Evolutionary conservation across 75 land plant genomes (phyloP), one percentile per base, ranked within the genome.

Genomic region (Selaginella moellendorffii): DNA sequence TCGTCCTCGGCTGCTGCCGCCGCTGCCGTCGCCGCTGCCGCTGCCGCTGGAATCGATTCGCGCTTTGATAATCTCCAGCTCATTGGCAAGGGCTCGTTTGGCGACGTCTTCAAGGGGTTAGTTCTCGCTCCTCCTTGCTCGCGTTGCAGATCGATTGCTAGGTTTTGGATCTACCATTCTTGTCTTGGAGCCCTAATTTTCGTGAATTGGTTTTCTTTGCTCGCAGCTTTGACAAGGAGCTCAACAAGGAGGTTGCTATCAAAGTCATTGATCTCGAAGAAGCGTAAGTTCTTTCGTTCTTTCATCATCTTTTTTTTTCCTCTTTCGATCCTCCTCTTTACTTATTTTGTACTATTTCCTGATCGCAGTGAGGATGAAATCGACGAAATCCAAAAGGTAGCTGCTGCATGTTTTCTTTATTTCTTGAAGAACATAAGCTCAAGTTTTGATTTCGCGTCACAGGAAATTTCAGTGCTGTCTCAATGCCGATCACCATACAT

Each of bases 241-340:
- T 92, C 26, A 83, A 85, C 65, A 88, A 85, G 71, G 97, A 77
- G 14, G 97, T 92, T 31, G 97, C 97, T 23, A 83, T 92, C 26
- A 92, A 92, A 81, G 84, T 92, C 30, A 92, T 92, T 65, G 97
- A 92, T 73, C 71, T 92, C 65, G 97, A 92, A 83, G 97, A 92
- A 81, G 79, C 97, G 97, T 92, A 52, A 83, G 97, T 92, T 5
- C 42, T 46, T 30, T 5, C 10, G 29, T 24, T 19, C 53, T 5
- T 14, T 5, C 14, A 5, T 36, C 46, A 36, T 36, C n/a, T n/a
- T n/a, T 36, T 14, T 36, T 36, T 36, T 36, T 5, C 46, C 14
- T 5, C 10, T 36, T 36, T 36, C 14, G 5, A 36, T 36, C 10
- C 14, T 5, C 14, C 10, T 36, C 14, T 36, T 36, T 14, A 36